These are phyloP conservation scores for Sporothrix luriei DNA, from an alignment of 2,329 filamentous ascomycete species.

Conservation along the genomic window DNA sequence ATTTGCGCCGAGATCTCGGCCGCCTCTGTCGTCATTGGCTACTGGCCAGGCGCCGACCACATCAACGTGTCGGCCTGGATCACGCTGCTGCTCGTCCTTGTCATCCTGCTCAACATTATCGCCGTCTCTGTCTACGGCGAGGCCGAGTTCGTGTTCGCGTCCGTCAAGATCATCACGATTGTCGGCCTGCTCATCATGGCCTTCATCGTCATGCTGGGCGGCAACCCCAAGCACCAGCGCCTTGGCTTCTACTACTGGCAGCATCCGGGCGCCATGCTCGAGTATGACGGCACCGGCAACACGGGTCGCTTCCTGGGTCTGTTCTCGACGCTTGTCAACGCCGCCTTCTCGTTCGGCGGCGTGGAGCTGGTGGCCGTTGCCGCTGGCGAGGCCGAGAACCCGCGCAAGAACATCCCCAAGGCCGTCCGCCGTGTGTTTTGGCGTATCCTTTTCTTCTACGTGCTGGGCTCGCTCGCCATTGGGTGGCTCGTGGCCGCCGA, in stretches of 20 bases:
- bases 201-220: constrained; percentile 60
- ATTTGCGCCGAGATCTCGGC: constrained; percentile 51
- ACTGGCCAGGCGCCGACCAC: constrained; percentile 44
- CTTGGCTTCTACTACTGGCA: constrained; percentile 59
- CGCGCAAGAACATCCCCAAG: constrained; percentile 65
- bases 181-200: constrained; percentile 61
- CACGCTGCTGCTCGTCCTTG: constrained; percentile 52
- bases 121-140: constrained; percentile 56
- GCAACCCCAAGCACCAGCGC: constrained; percentile 54
- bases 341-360: constrained; percentile 48
- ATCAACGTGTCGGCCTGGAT: constrained; percentile 49
- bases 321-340: constrained; percentile 36
- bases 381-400: constrained; percentile 67
- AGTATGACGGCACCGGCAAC: constrained; percentile 46
- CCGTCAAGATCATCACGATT: constrained; percentile 62
- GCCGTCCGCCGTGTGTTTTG: constrained; percentile 64
- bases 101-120: constrained; percentile 54
- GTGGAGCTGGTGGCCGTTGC: constrained; percentile 64
- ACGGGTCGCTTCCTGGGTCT: constrained; percentile 43
- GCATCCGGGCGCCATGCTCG: constrained; percentile 43
- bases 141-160: constrained; percentile 47
- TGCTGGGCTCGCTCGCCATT: constrained; percentile 62
- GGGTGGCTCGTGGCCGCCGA: constrained; percentile 69
- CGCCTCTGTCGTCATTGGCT: constrained; percentile 52
- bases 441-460: constrained; percentile 66